Evolutionary conservation across 1,139 yeast species (phyloP).

Genomic region (Yamadazyma songkhlaensis): DNA sequence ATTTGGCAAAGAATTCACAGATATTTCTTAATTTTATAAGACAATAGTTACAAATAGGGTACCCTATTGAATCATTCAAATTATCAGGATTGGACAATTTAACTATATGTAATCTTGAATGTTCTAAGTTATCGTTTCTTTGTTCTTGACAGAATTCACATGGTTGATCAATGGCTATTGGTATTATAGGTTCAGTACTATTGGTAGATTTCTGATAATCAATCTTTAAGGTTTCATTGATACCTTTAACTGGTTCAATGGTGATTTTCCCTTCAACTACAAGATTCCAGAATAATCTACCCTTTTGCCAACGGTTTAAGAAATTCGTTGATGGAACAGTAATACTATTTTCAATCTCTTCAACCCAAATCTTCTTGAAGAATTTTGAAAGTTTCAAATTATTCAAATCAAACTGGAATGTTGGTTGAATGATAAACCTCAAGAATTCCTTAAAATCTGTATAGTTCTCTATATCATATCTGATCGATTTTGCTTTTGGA

Average conservation of each 20-base stretch:
- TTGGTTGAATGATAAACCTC: slow-evolving; percentile 31
- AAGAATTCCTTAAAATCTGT: slow-evolving; percentile 43
- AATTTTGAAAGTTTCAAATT: slow-evolving; percentile 55
- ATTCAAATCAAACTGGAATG: slow-evolving; percentile 36
- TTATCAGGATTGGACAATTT: slow-evolving; percentile 36
- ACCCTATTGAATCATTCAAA: slow-evolving; percentile 30
- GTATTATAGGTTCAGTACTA: slow-evolving; percentile 25
- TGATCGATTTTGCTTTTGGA: slow-evolving; percentile 53
- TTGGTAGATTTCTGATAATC: slow-evolving; percentile 17
- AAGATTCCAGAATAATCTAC: slow-evolving; percentile 56
- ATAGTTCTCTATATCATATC: slow-evolving; percentile 54
- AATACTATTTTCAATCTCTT: slow-evolving; percentile 73
- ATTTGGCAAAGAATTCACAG: slow-evolving; percentile 74
- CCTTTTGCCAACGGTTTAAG: slow-evolving; percentile 46
- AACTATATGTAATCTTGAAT: slow-evolving; percentile 72
- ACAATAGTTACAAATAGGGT: slow-evolving; percentile 86
- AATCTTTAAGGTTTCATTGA: slow-evolving; percentile 64
- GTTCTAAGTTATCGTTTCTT: slow-evolving; percentile 66
- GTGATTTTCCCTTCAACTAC: slow-evolving; percentile 78
- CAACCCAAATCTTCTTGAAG: slow-evolving; percentile 62
- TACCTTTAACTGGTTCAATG: slow-evolving; percentile 84
- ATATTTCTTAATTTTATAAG: slow-evolving; percentile 73
- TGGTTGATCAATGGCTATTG: slow-evolving; percentile 70
- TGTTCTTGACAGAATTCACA: slow-evolving; percentile 84
- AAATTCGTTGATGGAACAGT: slow-evolving; percentile 35